These are phyloP conservation scores for Emmonsiellopsis sp. DNA, from an alignment of 2,329 filamentous ascomycete genomes.

Conservation along the genomic window DNA sequence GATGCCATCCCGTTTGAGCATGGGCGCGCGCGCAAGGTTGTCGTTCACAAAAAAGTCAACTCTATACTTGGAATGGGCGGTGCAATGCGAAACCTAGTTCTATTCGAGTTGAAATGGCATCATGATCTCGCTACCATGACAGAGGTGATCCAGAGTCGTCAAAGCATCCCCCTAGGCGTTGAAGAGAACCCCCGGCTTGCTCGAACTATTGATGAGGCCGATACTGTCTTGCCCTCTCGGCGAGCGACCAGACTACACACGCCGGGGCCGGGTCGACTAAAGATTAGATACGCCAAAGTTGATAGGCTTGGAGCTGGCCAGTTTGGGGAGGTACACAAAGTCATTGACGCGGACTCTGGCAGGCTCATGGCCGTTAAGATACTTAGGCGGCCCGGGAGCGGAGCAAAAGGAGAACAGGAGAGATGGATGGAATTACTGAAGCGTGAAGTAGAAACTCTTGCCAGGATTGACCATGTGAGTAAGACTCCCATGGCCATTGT, in stretches of 20 bases:
- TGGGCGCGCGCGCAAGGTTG: constrained; percentile 10
- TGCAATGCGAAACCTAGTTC: constrained; percentile 3
- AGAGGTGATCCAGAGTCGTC: not conserved
- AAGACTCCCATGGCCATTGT: not conserved
- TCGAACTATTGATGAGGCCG: not conserved
- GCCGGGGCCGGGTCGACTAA: not conserved
- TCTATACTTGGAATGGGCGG: constrained; percentile 13
- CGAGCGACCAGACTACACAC: not conserved
- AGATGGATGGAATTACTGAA: not conserved
- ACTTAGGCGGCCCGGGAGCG: not conserved
- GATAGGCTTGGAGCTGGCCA: constrained; percentile 5
- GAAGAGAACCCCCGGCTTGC: not conserved
- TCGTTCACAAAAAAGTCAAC: constrained; percentile 11
- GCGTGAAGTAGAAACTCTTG: constrained; percentile 2
- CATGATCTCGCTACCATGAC: not conserved
- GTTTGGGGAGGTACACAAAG: constrained; percentile 13
- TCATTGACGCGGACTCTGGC: constrained; percentile 9
- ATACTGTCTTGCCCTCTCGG: not conserved
- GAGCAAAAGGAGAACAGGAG: not conserved
- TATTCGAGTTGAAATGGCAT: constrained; percentile 9
- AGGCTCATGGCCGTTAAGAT: constrained; percentile 10
- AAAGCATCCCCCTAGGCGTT: not conserved
- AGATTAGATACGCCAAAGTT: constrained; percentile 8
- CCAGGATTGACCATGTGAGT: not conserved
- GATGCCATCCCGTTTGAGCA: constrained; percentile 10